Evolutionary conservation across 768 basidiomycete species (phyloP).

Genomic region (Boletus sp.): DNA sequence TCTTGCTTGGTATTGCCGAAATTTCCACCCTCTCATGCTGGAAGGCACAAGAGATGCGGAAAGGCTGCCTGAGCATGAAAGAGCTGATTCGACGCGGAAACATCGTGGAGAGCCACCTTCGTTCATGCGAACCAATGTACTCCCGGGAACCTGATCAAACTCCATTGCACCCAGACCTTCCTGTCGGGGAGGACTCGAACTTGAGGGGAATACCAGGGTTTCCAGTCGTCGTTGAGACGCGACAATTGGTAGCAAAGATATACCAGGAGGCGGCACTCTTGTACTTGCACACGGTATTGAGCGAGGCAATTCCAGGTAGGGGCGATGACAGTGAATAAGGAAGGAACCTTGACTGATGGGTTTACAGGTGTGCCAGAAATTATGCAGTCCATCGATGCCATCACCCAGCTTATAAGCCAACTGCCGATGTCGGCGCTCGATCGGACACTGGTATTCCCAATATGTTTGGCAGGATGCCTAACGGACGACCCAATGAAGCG

Average conservation of each 20-base stretch:
- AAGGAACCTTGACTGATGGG: neutral
- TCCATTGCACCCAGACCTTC: slow-evolving; percentile 43
- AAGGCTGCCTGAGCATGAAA: slow-evolving; percentile 67
- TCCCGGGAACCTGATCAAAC: slow-evolving; percentile 33
- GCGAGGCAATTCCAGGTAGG: slow-evolving; percentile 66
- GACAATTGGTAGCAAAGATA: slow-evolving; percentile 49
- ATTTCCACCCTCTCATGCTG: slow-evolving; percentile 70
- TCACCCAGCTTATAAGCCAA: slow-evolving; percentile 53
- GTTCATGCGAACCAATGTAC: slow-evolving; percentile 37
- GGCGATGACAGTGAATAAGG: slow-evolving; percentile 18
- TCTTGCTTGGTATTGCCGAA: slow-evolving; percentile 73
- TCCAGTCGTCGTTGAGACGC: slow-evolving; percentile 41
- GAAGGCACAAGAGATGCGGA: slow-evolving; percentile 64
- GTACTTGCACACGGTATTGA: slow-evolving; percentile 71
- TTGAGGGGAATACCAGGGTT: slow-evolving; percentile 31
- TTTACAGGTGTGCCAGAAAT: slow-evolving; percentile 71
- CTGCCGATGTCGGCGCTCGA: slow-evolving; percentile 61
- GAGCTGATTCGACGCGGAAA: slow-evolving; percentile 76
- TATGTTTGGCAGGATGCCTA: slow-evolving; percentile 72
- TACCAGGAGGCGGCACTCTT: slow-evolving; percentile 66
- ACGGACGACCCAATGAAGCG: slow-evolving; percentile 60
- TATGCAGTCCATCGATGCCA: slow-evolving; percentile 48
- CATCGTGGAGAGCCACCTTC: slow-evolving; percentile 64
- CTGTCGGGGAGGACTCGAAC: slow-evolving; percentile 13
- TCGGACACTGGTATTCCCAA: slow-evolving; percentile 67